A percentile compares a stretch with the other conserved stretches of the same genome.
phyloP scores from a whole-genome alignment of 2,329 filamentous ascomycete species.

The Emergomyces orientalis region DNA sequence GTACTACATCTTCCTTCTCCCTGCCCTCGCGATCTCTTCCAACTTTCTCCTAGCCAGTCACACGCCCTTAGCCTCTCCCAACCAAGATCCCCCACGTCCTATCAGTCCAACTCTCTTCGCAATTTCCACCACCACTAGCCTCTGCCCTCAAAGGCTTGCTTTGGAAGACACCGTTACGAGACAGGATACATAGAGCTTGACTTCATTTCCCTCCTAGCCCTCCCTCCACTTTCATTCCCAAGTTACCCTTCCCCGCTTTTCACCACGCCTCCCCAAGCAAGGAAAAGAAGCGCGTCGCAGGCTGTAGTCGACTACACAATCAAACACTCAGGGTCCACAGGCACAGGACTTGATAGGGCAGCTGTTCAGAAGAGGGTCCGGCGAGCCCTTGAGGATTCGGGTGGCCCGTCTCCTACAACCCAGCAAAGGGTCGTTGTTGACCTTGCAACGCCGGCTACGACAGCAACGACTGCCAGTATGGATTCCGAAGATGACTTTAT shows the following conservation, averaged over 20 bases:
- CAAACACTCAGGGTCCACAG: slow-evolving; percentile 11
- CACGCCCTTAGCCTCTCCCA: background rate
- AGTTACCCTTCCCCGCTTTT: slow-evolving; percentile 13
- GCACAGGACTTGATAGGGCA: slow-evolving; percentile 13
- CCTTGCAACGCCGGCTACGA: slow-evolving; percentile 26
- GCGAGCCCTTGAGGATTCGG: slow-evolving; percentile 5
- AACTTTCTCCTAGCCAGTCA: background rate
- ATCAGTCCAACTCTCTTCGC: background rate
- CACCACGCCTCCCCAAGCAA: slow-evolving; percentile 47
- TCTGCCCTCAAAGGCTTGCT: background rate
- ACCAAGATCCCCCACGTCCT: background rate
- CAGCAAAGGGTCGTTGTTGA: slow-evolving; percentile 25
- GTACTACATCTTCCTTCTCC: background rate
- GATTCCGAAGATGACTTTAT: slow-evolving; percentile 94
- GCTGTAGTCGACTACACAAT: slow-evolving; percentile 27
- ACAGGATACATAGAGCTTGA: background rate
- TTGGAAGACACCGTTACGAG: background rate
- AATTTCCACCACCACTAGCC: background rate
- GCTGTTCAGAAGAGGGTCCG: slow-evolving; percentile 20
- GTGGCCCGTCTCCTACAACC: slow-evolving; percentile 2
- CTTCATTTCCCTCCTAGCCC: background rate
- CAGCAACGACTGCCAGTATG: slow-evolving; percentile 52
- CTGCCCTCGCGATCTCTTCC: background rate
- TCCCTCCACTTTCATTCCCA: background rate
- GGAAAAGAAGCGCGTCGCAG: slow-evolving; percentile 47